phyloP scores from a whole-genome alignment of 2,329 filamentous ascomycete genomes.

The Penicillium sp. region DNA sequence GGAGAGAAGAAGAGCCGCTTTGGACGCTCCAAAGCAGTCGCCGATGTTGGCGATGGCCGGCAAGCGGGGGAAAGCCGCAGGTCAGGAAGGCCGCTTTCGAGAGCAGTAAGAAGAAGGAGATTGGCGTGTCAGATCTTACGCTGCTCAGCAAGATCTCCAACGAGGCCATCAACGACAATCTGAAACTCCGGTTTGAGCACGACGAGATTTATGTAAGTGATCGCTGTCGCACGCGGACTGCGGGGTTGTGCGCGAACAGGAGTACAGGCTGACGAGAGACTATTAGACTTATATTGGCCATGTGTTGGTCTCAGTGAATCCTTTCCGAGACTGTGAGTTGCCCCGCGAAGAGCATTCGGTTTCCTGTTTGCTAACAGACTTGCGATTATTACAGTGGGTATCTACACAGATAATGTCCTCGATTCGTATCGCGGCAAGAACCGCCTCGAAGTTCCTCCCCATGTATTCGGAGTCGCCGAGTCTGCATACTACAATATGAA shows the following conservation, averaged over 20 bases:
- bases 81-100: constrained; percentile 97
- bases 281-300: constrained; percentile 91
- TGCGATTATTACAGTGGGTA: constrained; percentile 62
- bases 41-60: constrained; percentile 44
- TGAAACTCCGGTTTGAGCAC: constrained; percentile 97
- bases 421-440: constrained; percentile 97
- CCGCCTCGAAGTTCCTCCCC: constrained; percentile 84
- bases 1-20: constrained; percentile 45
- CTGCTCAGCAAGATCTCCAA: constrained; percentile 98
- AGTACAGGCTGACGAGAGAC: constrained; percentile 14
- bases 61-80: constrained; percentile 57
- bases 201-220: constrained; percentile 81
- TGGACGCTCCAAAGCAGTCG: constrained; percentile 43
- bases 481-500: constrained; percentile 99
- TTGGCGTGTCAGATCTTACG: constrained; percentile 95
- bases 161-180: constrained; percentile 97
- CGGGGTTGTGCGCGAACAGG: constrained; percentile 14
- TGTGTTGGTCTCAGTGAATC: constrained; percentile 98
- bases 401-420: constrained; percentile 93
- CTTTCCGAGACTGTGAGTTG: constrained; percentile 79
- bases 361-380: constrained; percentile 35
- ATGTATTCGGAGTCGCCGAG: constrained; percentile 97
- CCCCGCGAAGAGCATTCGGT: background rate
- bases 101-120: constrained; percentile 97
- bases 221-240: constrained; percentile 11